Evolutionary conservation across 495 filamentous ascomycete species (phyloP).

Genomic region (Xylaria bambusicola): DNA sequence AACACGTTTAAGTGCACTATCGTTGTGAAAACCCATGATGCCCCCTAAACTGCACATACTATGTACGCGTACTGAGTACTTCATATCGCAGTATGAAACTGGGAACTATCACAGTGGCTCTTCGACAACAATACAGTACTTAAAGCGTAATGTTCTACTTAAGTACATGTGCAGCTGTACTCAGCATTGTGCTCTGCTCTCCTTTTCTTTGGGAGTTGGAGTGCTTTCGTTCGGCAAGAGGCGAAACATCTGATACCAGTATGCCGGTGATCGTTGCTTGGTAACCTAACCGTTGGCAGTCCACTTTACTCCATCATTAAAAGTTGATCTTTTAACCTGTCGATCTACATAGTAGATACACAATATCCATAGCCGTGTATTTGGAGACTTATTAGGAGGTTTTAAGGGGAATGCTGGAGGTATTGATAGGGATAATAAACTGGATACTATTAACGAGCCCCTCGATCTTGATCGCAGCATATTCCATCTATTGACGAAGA

Average conservation of each 20-base stretch:
- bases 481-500: no score
- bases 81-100: no score
- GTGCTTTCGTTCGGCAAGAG: constrained; percentile 3
- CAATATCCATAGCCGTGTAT: neutral
- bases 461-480: no score
- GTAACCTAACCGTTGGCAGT: neutral
- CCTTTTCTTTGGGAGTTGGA: neutral
- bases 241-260: constrained; percentile 8
- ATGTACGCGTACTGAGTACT: no score
- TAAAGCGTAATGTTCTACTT: no score
- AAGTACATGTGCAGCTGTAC: no score
- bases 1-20: no score
- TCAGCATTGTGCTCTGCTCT: no score
- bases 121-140: no score
- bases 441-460: neutral
- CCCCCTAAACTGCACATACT: no score
- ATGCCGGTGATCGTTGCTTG: constrained; percentile 4
- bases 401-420: neutral
- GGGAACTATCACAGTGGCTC: no score
- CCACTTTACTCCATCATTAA: neutral
- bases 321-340: neutral
- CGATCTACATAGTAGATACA: neutral
- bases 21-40: constrained; percentile 3
- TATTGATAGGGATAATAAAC: neutral
- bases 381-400: neutral